Conservation (phyloP, 495 filamentous ascomycete species). For the Aspergillus sparsus region DNA sequence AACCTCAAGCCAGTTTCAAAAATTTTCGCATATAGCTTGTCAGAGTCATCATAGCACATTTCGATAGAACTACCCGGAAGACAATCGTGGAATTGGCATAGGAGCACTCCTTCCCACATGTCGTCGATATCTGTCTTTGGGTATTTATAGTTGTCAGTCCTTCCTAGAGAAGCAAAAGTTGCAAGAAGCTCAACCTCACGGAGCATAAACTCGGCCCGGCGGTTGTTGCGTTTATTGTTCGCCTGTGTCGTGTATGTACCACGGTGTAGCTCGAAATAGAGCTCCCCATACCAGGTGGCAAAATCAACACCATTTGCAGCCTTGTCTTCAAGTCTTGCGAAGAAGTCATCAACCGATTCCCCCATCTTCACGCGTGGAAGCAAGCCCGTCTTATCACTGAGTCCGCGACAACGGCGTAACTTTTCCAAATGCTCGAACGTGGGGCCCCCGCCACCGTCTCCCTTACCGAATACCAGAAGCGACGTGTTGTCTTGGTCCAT, state of each 20-base stretch:
- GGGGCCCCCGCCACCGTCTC: slow-evolving; percentile 92
- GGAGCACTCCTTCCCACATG: slow-evolving; percentile 85
- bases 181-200: slow-evolving; percentile 88
- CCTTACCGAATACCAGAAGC: slow-evolving; percentile 90
- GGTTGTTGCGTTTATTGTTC: slow-evolving; percentile 94
- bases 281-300: slow-evolving; percentile 95
- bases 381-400: slow-evolving; percentile 82
- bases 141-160: slow-evolving; percentile 70
- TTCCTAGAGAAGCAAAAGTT: slow-evolving; percentile 74
- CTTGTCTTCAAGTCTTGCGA: slow-evolving; percentile 75
- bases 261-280: slow-evolving; percentile 96
- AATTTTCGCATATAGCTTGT: slow-evolving; percentile 80
- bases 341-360: slow-evolving; percentile 94
- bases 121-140: slow-evolving; percentile 88
- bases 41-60: slow-evolving; percentile 95
- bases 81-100: slow-evolving; percentile 98
- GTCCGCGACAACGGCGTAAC: slow-evolving; percentile 87
- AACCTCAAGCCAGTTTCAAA: slow-evolving; percentile 73
- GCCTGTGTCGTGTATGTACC: slow-evolving; percentile 97
- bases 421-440: slow-evolving; percentile 95
- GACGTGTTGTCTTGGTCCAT: slow-evolving; percentile 87
- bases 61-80: slow-evolving; percentile 93
- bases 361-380: slow-evolving; percentile 89
- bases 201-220: slow-evolving; percentile 78
- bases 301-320: slow-evolving; percentile 71